phyloP scores from a whole-genome alignment of 75 land plant genomes.

The Cupressus sempervirens region DNA sequence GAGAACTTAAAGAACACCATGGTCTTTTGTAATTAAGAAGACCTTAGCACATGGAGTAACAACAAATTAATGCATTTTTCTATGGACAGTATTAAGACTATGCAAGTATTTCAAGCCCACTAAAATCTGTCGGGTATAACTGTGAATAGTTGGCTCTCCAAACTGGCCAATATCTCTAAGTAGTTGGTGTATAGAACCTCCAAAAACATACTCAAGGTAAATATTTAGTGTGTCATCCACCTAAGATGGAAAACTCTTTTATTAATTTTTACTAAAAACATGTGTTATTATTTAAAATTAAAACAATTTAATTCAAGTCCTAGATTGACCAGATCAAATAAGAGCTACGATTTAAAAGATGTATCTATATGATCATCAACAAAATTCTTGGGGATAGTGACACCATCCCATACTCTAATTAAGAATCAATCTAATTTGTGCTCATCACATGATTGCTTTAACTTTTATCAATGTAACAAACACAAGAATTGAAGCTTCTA shows the following conservation, averaged over 20 bases:
- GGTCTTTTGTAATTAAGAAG: neutral
- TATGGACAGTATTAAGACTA: constrained; percentile 78
- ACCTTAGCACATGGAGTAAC: neutral
- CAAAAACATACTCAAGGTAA: constrained; percentile 88
- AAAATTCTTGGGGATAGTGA: neutral
- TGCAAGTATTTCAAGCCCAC: constrained; percentile 89
- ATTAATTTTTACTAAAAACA: too few species aligned
- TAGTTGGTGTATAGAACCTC: constrained; percentile 87
- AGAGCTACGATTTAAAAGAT: neutral
- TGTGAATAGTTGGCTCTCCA: constrained; percentile 76
- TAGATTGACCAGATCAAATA: neutral
- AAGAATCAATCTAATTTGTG: neutral
- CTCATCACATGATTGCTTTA: neutral
- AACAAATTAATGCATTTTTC: constrained; percentile 30
- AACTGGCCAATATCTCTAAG: constrained; percentile 91
- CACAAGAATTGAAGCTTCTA: neutral
- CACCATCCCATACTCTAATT: neutral
- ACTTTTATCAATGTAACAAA: neutral
- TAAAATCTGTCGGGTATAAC: constrained; percentile 79
- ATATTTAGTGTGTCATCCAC: constrained; percentile 73
- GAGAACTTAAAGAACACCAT: neutral
- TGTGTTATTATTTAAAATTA: neutral
- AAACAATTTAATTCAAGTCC: neutral
- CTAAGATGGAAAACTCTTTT: constrained; percentile 22
- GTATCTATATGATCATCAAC: neutral